Conservation (phyloP, 2,329 filamentous ascomycete species). For the Epichloe brachyelytri region DNA sequence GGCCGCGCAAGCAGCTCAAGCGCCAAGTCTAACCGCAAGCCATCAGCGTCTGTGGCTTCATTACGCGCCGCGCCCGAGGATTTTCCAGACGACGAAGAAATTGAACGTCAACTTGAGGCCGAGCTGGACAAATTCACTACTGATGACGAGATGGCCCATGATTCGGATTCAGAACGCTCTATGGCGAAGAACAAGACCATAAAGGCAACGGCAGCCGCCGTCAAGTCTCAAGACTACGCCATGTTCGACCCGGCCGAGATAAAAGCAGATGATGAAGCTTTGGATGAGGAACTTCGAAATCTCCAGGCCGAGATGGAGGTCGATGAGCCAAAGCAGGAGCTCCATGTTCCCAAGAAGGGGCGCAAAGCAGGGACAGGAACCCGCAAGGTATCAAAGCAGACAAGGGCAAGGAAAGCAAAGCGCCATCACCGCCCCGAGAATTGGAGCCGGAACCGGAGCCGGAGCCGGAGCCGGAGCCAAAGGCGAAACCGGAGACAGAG, state of each 20-base stretch:
- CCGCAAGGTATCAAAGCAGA: conserved; percentile 40
- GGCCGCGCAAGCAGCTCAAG: conserved; percentile 27
- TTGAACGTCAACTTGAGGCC: conserved; percentile 52
- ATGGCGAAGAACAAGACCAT: conserved; percentile 15
- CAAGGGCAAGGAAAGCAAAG: conserved; percentile 31
- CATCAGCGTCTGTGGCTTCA: conserved; percentile 39
- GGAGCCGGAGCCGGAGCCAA: conserved; percentile 1
- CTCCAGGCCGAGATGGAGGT: conserved; percentile 37
- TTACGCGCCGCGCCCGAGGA: conserved; percentile 24
- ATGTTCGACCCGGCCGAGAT: conserved; percentile 40
- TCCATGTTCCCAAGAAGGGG: conserved; percentile 39
- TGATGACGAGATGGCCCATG: conserved; percentile 35
- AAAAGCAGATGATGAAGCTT: conserved; percentile 31
- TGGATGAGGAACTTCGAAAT: conserved; percentile 38
- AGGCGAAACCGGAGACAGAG: conserved; percentile 9
- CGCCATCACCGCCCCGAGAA: conserved; percentile 10
- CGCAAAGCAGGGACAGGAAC: conserved; percentile 35
- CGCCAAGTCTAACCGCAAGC: conserved; percentile 20
- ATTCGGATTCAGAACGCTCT: conserved; percentile 32
- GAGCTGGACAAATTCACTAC: conserved; percentile 46
- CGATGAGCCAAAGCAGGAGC: conserved; percentile 22
- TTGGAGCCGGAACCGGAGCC: neutral
- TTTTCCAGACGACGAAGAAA: conserved; percentile 48
- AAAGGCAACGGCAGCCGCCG: conserved; percentile 16
- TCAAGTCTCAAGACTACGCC: conserved; percentile 28